Percentiles rank a stretch among this genome's conserved stretches.
phyloP scores from a whole-genome alignment of 768 basidiomycete genomes.

The Exsudoporus frostii region DNA sequence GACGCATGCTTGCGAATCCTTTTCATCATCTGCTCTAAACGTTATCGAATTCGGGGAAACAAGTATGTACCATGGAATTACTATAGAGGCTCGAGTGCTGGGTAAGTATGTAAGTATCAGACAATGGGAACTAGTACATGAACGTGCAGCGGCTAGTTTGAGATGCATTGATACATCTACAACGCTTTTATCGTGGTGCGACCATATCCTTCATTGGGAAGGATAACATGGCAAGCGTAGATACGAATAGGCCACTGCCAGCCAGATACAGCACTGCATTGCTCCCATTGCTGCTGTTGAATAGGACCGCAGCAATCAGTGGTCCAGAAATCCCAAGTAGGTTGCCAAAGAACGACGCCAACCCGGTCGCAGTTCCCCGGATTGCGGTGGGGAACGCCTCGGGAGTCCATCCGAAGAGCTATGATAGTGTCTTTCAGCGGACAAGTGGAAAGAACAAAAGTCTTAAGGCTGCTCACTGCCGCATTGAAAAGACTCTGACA shows the following conservation, averaged over 20 bases:
- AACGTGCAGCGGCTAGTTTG: neutral
- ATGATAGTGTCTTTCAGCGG: neutral
- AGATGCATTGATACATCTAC: neutral
- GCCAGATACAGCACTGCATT: constrained; percentile 11
- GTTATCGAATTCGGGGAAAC: too few species aligned
- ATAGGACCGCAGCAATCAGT: constrained; percentile 3
- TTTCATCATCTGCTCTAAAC: too few species aligned
- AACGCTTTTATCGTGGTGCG: constrained; percentile 4
- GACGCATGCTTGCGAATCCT: too few species aligned
- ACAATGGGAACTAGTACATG: too few species aligned
- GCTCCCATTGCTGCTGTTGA: constrained; percentile 1
- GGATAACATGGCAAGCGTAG: constrained; percentile 2
- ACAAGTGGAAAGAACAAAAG: neutral
- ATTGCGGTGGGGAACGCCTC: constrained; percentile 15
- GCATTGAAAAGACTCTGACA: constrained; percentile 10
- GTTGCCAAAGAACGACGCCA: constrained; percentile 2
- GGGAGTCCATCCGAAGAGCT: constrained; percentile 17
- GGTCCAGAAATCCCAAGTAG: neutral
- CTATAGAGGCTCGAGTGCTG: too few species aligned
- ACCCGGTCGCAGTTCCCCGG: constrained; percentile 12
- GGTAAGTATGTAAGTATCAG: too few species aligned
- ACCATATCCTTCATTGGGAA: constrained; percentile 15
- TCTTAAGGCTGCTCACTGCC: neutral
- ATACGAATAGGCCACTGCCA: constrained; percentile 10
- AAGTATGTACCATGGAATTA: too few species aligned